Base-by-base conservation (phyloP, 1,284 basidiomycete species). In the Leccinum fallax region DNA sequence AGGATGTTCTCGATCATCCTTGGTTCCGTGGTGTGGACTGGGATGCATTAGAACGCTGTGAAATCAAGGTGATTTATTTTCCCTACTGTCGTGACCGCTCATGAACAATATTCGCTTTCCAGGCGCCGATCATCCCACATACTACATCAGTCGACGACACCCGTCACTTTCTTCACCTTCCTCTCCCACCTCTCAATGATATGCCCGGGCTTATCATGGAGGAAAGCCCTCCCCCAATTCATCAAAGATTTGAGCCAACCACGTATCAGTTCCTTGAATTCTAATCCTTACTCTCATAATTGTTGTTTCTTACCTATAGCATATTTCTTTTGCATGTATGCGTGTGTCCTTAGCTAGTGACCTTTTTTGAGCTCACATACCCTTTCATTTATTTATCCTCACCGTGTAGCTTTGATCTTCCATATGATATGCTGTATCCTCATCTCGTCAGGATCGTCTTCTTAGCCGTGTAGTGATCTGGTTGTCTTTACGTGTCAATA, bases 11-110 rank as follows among this genome's bases (percentile, higher is more conserved):
- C 56, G 92, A 94, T 43, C 97, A 98, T 66, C 89, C 96, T 1
- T 99, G 97, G 87, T 95, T 99, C 73, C 89, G 94, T 67, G 94
- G 94, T 55, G 94, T 96, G 48, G 93, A 95, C 68, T 95, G 94
- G 86, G 90, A 90, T 65, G 89, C 90, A 1, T 74, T 93, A 46
- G 90, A 92, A 71, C 85, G 87, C 40, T 84, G 88, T 54, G 90
- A 93, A 74, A 93, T 93, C 61, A 83, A 87, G 73, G 91, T 89
- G 68, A 69, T 80, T 74, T 26, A 49, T 32, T 38, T 53, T 60
- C 53, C 32, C 21, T 13, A 60, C 34, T 59, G 34, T 5, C 32
- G 53, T 57, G 67, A 21, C 56, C 52, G 52, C 53, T 64, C 54
- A 63, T n/a, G 48, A 55, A 68, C 52, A 55, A 49, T 21, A 58